Percentiles rank a stretch among this genome's conserved stretches.
Evolutionary conservation across 352 stramenopile genomes (phyloP).

Genomic region (Phytophthora idaei): DNA sequence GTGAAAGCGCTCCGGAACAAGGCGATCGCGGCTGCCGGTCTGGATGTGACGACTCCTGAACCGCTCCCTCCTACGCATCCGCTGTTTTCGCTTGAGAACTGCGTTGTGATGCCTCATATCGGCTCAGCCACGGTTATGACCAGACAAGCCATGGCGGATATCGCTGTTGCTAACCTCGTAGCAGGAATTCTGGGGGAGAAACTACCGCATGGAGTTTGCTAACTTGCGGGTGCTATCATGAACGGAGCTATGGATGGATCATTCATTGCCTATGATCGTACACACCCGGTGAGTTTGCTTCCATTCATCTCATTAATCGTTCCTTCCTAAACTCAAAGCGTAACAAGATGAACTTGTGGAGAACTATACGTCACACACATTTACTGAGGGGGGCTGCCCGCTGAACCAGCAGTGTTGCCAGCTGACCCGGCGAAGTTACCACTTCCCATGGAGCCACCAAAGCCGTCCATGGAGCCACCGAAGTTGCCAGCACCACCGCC

Average conservation of each 20-base stretch:
- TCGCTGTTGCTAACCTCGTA: constrained; percentile 68
- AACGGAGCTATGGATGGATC: neutral
- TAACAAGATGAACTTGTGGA: neutral
- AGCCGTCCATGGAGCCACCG: constrained; percentile 22
- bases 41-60: constrained; percentile 92
- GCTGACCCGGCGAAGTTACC: constrained; percentile 12
- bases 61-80: constrained; percentile 81
- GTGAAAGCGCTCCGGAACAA: constrained; percentile 46
- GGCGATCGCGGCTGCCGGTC: constrained; percentile 56
- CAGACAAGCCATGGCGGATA: constrained; percentile 76
- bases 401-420: constrained; percentile 3
- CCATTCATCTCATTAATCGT: neutral
- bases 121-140: constrained; percentile 71
- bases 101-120: constrained; percentile 62
- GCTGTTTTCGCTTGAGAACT: constrained; percentile 74
- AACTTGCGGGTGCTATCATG: constrained; percentile 1
- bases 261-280: neutral
- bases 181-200: constrained; percentile 48
- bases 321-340: neutral
- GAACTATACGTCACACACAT: neutral
- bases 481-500: constrained; percentile 22
- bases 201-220: constrained; percentile 54
- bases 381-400: constrained; percentile 9
- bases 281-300: neutral
- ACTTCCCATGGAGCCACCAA: constrained; percentile 17